phyloP scores from a whole-genome alignment of 2,329 filamentous ascomycete genomes.

The Ascochyta rabiei region DNA sequence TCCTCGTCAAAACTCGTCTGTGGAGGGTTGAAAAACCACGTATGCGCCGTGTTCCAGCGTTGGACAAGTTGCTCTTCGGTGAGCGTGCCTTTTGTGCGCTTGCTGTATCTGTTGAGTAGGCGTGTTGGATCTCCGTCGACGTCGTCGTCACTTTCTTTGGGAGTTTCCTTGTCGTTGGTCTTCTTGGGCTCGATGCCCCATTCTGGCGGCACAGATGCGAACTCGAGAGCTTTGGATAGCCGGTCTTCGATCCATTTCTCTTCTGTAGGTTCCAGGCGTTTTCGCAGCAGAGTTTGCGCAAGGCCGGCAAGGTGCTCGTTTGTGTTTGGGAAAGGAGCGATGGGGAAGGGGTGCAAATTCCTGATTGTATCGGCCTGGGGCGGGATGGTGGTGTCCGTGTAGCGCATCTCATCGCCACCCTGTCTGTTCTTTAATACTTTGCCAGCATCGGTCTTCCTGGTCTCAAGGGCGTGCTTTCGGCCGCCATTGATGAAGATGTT shows the following conservation, averaged over 20 bases:
- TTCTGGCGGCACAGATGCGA: conserved; percentile 37
- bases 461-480: conserved; percentile 23
- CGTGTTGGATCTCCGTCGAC: conserved; percentile 12
- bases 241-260: conserved; percentile 40
- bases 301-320: conserved; percentile 27
- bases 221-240: conserved; percentile 35
- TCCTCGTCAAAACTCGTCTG: conserved; percentile 8
- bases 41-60: conserved; percentile 30
- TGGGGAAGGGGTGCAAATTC: conserved; percentile 34
- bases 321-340: conserved; percentile 29
- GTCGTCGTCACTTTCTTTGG: conserved; percentile 21
- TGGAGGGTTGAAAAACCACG: conserved; percentile 25
- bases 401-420: conserved; percentile 1
- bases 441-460: conserved; percentile 21
- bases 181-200: conserved; percentile 36
- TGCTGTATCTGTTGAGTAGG: conserved; percentile 19
- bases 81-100: conserved; percentile 24
- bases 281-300: conserved; percentile 32
- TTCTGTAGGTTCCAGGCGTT: conserved; percentile 33
- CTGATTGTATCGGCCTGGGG: conserved; percentile 22
- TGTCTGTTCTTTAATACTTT: conserved; percentile 10
- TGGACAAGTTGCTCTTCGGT: conserved; percentile 28
- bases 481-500: conserved; percentile 31
- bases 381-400: conserved; percentile 8
- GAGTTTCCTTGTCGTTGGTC: conserved; percentile 11